A percentile compares a stretch with the other conserved stretches of the same genome.
phyloP scores from a whole-genome alignment of 2,329 filamentous ascomycete genomes.

The Verticillium isaacii region DNA sequence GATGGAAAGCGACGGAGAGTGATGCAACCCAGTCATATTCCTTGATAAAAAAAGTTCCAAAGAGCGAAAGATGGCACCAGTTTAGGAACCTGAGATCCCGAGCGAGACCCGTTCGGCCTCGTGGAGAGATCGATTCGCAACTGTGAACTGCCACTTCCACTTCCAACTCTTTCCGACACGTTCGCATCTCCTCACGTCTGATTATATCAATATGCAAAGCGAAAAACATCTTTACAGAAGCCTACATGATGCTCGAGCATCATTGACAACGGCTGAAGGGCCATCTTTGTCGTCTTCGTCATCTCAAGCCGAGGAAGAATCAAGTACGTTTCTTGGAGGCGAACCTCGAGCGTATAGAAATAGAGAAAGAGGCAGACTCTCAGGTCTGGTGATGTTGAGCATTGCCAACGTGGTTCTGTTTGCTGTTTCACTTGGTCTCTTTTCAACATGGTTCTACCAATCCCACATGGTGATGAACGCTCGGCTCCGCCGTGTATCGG shows the following conservation, averaged over 20 bases:
- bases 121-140: no score
- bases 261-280: background rate
- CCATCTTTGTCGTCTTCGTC: background rate
- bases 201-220: background rate
- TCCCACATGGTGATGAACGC: background rate
- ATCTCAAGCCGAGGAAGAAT: background rate
- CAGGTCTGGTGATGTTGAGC: background rate
- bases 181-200: background rate
- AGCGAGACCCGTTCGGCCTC: no score
- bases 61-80: no score
- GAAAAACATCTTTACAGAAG: background rate
- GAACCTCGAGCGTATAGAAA: background rate
- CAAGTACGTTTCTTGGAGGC: background rate
- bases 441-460: background rate
- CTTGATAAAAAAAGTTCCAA: no score
- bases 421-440: background rate
- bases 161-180: background rate
- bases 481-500: background rate
- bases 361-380: background rate
- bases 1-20: background rate
- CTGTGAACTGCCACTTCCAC: background rate
- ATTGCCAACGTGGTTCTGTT: background rate
- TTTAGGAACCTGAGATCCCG: no score
- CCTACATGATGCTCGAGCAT: background rate
- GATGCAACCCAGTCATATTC: background rate